phyloP scores from a whole-genome alignment of 148 eudicot genomes.

The Silene uniflora region DNA sequence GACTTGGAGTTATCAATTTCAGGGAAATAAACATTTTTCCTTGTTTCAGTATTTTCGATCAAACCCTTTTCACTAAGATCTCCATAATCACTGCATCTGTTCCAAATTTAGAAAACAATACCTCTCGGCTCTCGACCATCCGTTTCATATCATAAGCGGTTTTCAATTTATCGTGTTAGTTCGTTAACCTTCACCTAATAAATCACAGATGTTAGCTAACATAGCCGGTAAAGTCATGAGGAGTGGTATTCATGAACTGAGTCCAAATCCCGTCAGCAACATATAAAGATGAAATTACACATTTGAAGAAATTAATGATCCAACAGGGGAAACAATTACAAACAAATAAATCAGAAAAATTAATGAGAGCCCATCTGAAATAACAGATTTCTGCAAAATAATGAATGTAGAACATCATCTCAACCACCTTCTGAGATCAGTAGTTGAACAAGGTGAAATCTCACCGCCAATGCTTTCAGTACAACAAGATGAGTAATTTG shows the following conservation, averaged over 20 bases:
- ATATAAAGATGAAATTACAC: neutral
- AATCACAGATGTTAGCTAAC: no score
- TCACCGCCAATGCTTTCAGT: constrained; percentile 75
- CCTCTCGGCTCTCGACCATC: neutral
- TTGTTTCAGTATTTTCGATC: neutral
- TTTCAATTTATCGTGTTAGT: neutral
- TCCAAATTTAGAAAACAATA: no score
- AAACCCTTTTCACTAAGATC: neutral
- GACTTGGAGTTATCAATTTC: constrained; percentile 15
- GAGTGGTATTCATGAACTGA: no score
- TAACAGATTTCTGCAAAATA: neutral
- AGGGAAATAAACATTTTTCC: constrained; percentile 15
- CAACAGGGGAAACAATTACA: neutral
- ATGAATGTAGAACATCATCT: constrained; percentile 26
- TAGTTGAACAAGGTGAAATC: constrained; percentile 73
- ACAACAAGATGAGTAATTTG: constrained; percentile 65
- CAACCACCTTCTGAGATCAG: constrained; percentile 68
- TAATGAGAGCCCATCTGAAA: neutral
- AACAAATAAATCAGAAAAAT: neutral
- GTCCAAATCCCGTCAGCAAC: no score
- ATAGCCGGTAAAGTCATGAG: no score
- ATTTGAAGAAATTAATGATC: constrained; percentile 16
- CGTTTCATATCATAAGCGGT: neutral
- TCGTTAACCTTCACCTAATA: no score
- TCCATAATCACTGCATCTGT: neutral